Base-by-base conservation (phyloP, 768 basidiomycete genomes). In the Xanthoconium purpureum region DNA sequence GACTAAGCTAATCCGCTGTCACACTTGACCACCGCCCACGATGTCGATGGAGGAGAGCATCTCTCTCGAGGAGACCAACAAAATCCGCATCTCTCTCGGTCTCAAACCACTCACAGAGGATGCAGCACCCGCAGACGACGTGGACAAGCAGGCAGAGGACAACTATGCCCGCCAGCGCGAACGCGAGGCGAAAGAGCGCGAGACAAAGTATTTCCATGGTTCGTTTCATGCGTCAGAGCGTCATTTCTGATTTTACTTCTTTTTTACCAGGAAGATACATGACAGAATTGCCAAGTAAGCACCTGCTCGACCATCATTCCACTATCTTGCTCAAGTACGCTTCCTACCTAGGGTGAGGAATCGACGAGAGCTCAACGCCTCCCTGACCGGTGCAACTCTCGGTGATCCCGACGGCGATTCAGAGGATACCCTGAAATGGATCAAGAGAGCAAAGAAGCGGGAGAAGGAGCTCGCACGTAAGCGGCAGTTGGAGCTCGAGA, bases 1-100 rank as follows among this genome's bases (percentile, higher is more conserved):
- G 47, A 48, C 47, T 48, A 48, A 48, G 47, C 47, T 28, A 24
- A 2, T 3, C 3, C 33, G 5, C 33, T 12, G 24, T 33, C 32
- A 33, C 33, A 6, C 42, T 28, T 43, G 42, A 13, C 42, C 42
- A 43, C 20, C 18, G 24, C 42, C 24, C 42, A 28, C 24, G 8
- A 83, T 81, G 79, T 80, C 86, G 17, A 85, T 90, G 88, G 88
- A 92, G 77, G 84, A 91, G 73, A 87, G 89, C 62, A 89, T 96
- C 69, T 90, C 89, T 67, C 82, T 96, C 68, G 93, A 94, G 67
- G 93, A 95, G 78, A 95, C 94, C 37, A 95, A 95, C 80, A 94
- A 90, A 75, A 91, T 97, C 71, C 92, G 97, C 75, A 84, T 96
- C 56, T 89, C 88, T 6, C 81, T 97, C 38, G 97, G 97, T 61